Base-by-base conservation (phyloP, 345 rosid species). In the Eucalyptus pauciflora region DNA sequence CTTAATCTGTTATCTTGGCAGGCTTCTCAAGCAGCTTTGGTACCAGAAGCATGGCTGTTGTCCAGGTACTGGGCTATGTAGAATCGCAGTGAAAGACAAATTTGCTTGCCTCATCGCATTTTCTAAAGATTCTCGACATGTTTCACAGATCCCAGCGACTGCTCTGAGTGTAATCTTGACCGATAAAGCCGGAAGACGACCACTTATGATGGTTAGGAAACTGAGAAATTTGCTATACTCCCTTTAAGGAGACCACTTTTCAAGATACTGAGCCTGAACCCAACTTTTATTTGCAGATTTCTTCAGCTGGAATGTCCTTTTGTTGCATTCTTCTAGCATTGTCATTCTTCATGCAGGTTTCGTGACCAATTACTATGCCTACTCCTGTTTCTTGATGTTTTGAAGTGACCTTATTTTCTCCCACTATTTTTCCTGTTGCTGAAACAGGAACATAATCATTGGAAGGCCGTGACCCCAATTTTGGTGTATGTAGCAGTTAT, bases 401-500 rank as follows among this genome's bases (percentile, higher is more conserved):
- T 18, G 7, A 71, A 17, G 81, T 71, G 81, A 71, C 25, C 45
- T 33, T 18, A 33, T 37, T 33, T 69, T 69, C 20, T 87, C 52
- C 51, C 62, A 29, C 56, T 18, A 31, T 31, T 13, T 45, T 33
- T 8, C 86, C 69, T 60, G 20, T 86, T 50, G 81, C 46, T 10
- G 81, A 33, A 37, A 49, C 91, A 93, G 93, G 89, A 87, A 49
- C 46, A 86, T 16, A 54, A 92, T 51, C 60, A 17, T 13, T 87
- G 85, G 88, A 87, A 88, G 50, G 89, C 88, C 18, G 10, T 86
- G 58, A 90, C 90, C 37, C 91, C 92, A 6, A 86, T 86, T 87
- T 86, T 93, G 27, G 93, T 89, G 5, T 91, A 58, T 76, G 71
- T 91, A 62, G 94, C 94, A 67, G 56, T 91, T 49, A 33, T 87